Base-by-base conservation (phyloP, 352 stramenopile genomes). In the Globisporangium yorkense region DNA sequence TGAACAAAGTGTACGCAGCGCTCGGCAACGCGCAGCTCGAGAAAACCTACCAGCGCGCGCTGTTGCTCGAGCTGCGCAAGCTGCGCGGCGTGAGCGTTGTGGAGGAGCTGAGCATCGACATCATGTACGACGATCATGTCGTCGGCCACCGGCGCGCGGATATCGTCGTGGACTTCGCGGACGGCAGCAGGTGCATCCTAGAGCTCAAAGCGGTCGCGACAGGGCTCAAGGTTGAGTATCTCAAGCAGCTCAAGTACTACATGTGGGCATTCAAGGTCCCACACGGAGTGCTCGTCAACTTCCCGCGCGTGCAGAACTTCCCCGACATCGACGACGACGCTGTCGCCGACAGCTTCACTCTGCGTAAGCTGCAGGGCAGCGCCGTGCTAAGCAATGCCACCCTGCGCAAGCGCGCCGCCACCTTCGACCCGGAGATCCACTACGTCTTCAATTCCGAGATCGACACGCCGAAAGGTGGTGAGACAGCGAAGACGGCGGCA, bases 201-300 rank as follows among this genome's bases (percentile, higher is more conserved):
- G 70, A 78, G 53, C 67, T 78, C 29, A 78, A 75, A 50, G 65
- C 67, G 0, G 61, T 78, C 27, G 43, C n/a, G 13, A 62, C 49
- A 29, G 54, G 37, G 0, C 61, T 75, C 39, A 62, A 55, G 33
- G 20, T 56, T 0, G 60, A 67, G 6, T 51, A 78, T 15, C 21
- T 70, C 21, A 68, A 65, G 45, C 70, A 78, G 46, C 70, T 78
- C 27, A 63, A 74, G 37, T 78, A 71, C 49, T 78, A 78, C 65
- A 66, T 78, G 64, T 64, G 51, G 20, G 53, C 71, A 45, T 78
- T 74, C 44, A 50, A 65, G 15, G 65, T 74, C 35, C 41, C 27
- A 13, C 61, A 71, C 9, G 71, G 71, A n/a, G 59, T 68, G 24
- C 65, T 79, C 51, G 74, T 79, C 55, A 79, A 79, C 56, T 79